Base-by-base conservation (phyloP, 257 asterid species). In the Solanum pinnatisectum region DNA sequence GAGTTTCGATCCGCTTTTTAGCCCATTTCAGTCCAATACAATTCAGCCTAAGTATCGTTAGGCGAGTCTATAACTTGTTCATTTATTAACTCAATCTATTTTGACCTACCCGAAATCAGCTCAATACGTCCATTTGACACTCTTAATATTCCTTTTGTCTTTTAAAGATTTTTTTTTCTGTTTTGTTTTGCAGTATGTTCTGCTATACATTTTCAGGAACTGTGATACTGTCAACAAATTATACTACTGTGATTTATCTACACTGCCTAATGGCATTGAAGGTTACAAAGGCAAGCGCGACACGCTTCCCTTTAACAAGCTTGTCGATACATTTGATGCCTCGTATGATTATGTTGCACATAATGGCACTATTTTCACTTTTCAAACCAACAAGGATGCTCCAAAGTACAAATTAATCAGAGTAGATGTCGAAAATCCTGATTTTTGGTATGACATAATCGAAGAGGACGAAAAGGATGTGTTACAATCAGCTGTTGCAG, bases 211-310 rank as follows among this genome's bases (percentile, higher is more conserved):
- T 65, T 56, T n/a, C 23, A 94, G 93, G 91, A 91, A 91, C 88
- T 97, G 99, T 90, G 98, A 95, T 87, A 98, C 99, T 20, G 95
- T 91, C 89, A 97, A 97, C 95, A 94, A 96, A 90, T 40, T 97
- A 79, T 95, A 94, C 90, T 95, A 93, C 93, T 97, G 96, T 90
- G 95, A 95, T 91, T 84, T 97, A 59, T 89, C 96, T 86, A 72
- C 92, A 42, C 95, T 94, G 18, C 92, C 98, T 7, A 87, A 89
- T 85, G 99, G 98, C 60, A 98, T 95, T 77, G 93, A 91, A 90
- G 92, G 95, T 84, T 94, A 83, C 88, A 93, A 90, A 88, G 97
- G 97, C 72, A 85, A 86, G 87, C 90, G 82, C 30, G 91, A 89
- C 36, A 84, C 91, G 83, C 98, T 97, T 89, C 98, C 99, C 86